Base-by-base conservation (phyloP, 78 protist species). In the Dictyostelium brefeldianum region DNA sequence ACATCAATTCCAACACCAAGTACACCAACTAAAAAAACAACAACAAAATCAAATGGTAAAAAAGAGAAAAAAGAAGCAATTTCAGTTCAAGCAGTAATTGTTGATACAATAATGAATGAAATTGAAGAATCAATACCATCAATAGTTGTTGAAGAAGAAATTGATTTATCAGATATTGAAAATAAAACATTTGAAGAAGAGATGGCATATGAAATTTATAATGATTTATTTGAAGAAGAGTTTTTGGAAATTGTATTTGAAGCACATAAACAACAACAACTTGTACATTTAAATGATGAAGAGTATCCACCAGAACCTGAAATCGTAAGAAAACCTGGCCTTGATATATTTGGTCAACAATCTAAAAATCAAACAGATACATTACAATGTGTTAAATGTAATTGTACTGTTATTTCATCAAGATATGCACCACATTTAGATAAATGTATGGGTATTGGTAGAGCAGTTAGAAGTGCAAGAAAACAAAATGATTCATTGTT, bases 351-450 rank as follows among this genome's bases (percentile, higher is more conserved):
- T 78, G 93, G 93, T 20, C 93, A 87, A 29, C 31, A 51, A 25
- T 18, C 84, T 18, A 90, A 90, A 41, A 90, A 80, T 70, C 89
- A 78, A 71, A 81, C 75, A 5, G 96, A 92, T 57, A 82, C 65
- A 9, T 71, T 92, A 74, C 89, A 83, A 25, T 92, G 96, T 59
- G 46, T 85, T 1, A 80, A 67, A 73, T 94, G 96, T 71, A 82
- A 67, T n/a, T n/a, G 89, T 4, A 14, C 46, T 56, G 90, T 94
- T 5, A 74, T 22, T n/a, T 78, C 82, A 31, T 50, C 87, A 22
- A 47, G 94, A 43, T 94, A 78, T 71, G 96, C 96, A 15, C 93
- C 96, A 46, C 96, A 94, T 80, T 41, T 94, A 14, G 96, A 94
- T 48, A 94, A 94, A 47, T 94, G 96, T 83, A 94, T 94, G 96